Base-by-base conservation (phyloP, 2,329 filamentous ascomycete genomes). In the Aspergillus tubingensis region DNA sequence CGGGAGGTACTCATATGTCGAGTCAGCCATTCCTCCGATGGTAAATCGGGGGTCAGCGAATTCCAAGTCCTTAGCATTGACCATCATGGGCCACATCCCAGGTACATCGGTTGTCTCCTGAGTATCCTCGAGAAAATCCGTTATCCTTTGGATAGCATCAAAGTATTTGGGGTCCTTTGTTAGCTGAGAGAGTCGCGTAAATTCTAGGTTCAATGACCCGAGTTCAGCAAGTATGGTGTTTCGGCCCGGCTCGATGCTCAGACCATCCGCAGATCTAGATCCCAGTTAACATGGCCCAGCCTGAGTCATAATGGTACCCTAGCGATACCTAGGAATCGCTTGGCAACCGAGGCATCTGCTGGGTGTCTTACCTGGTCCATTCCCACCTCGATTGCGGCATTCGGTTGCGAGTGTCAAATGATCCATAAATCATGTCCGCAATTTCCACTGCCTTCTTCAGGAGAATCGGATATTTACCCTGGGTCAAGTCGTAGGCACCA, bases 351-450 rank as follows among this genome's bases (percentile, higher is more conserved):
- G 19, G 41, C 5, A 44, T 44, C 41, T 44, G 25, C n/a, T 19
- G 17, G 38, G 17, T 36, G 39, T 41, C 78, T 69, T 71, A 85
- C 66, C 88, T 90, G 71, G 86, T 85, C 91, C 90, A 96, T 63
- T 85, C 80, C 79, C 93, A 96, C 73, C 89, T 91, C 7, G 92
- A 83, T 11, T 92, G 79, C 2, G 93, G 93, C 91, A 98, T 96
- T 66, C 92, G 87, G 74, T 98, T 97, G 1, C 92, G 92, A 1
- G 94, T 98, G 75, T 96, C 92, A 70, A 96, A 96, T 2, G 90
- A 85, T 57, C 88, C 86, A 80, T 92, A 92, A 15, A 96, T 81
- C 65, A 96, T 85, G 66, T 94, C 90, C 39, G 87, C 92, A 15
- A 95, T 83, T 75, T 94, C 89, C n/a, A 87, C 82, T 0, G 92